Evolutionary conservation across 1,284 basidiomycete species (phyloP).

Genomic region (Coniferiporia sulphurascens): DNA sequence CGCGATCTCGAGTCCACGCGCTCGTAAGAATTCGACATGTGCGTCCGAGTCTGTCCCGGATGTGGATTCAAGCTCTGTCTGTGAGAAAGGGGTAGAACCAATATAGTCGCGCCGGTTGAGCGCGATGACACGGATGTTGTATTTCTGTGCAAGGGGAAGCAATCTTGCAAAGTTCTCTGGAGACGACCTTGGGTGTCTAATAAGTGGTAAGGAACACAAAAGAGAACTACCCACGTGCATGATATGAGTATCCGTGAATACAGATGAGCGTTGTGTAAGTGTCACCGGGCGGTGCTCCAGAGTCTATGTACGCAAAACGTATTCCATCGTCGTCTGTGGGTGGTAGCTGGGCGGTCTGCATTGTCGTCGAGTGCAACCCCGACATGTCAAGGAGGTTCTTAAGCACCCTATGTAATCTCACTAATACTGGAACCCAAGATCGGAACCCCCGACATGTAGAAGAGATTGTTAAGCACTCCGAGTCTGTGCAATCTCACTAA

Average conservation of each 20-base stretch:
- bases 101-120: slow-evolving; percentile 25
- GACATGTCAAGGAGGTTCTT: too few species aligned
- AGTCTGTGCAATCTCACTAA: too few species aligned
- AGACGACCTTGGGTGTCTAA: background rate
- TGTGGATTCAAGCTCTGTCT: slow-evolving; percentile 19
- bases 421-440: too few species aligned
- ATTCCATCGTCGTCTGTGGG: slow-evolving; percentile 7
- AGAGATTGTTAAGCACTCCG: too few species aligned
- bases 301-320: slow-evolving; percentile 16
- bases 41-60: slow-evolving; percentile 1
- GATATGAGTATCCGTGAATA: slow-evolving; percentile 16
- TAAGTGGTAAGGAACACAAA: background rate
- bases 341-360: slow-evolving; percentile 3
- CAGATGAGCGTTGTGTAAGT: slow-evolving; percentile 17
- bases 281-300: slow-evolving; percentile 4
- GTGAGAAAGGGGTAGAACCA: slow-evolving; percentile 21
- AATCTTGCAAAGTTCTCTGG: slow-evolving; percentile 19
- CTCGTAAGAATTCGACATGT: slow-evolving; percentile 14
- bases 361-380: background rate
- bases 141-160: slow-evolving; percentile 15
- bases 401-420: too few species aligned
- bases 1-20: slow-evolving; percentile 19
- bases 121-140: slow-evolving; percentile 23
- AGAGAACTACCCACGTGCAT: slow-evolving; percentile 10
- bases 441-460: too few species aligned